Conservation (phyloP, 108 stramenopile species). For the Stephanodiscus minutulus region DNA sequence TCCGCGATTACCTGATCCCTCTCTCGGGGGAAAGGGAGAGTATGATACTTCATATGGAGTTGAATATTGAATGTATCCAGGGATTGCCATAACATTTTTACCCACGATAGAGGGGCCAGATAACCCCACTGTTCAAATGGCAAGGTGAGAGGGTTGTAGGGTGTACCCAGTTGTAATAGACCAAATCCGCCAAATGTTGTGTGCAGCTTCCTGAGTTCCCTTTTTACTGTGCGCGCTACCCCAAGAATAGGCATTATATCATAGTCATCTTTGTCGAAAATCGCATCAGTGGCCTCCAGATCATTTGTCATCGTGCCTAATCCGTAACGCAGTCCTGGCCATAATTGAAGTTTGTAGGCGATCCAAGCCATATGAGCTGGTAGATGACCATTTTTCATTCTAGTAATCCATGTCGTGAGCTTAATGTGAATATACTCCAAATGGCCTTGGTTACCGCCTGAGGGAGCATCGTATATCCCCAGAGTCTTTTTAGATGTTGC, state of each 20-base stretch:
- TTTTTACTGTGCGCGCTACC: not conserved
- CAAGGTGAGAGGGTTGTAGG: no score
- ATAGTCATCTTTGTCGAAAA: conserved; percentile 2
- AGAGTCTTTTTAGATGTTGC: conserved; percentile 3
- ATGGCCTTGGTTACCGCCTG: not conserved
- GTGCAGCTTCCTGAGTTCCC: conserved; percentile 9
- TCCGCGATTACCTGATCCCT: not conserved
- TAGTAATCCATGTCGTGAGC: not conserved
- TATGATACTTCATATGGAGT: not conserved
- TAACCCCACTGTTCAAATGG: no score
- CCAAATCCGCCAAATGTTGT: not conserved
- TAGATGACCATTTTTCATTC: conserved; percentile 11
- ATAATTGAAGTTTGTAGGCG: conserved; percentile 26
- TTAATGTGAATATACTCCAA: not conserved
- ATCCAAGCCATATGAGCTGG: conserved; percentile 16
- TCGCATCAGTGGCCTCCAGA: not conserved
- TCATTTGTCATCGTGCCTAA: conserved; percentile 14
- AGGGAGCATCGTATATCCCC: conserved; percentile 4
- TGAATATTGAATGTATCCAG: not conserved
- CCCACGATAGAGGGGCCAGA: no score
- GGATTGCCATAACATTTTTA: not conserved
- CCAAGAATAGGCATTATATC: conserved; percentile 1
- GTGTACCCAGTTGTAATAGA: not conserved
- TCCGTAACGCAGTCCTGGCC: conserved; percentile 23
- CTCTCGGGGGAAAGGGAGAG: not conserved